A percentile compares a stretch with the other conserved stretches of the same genome.
phyloP scores from a whole-genome alignment of 2,329 filamentous ascomycete species.

The Aurifilum marmelostoma region DNA sequence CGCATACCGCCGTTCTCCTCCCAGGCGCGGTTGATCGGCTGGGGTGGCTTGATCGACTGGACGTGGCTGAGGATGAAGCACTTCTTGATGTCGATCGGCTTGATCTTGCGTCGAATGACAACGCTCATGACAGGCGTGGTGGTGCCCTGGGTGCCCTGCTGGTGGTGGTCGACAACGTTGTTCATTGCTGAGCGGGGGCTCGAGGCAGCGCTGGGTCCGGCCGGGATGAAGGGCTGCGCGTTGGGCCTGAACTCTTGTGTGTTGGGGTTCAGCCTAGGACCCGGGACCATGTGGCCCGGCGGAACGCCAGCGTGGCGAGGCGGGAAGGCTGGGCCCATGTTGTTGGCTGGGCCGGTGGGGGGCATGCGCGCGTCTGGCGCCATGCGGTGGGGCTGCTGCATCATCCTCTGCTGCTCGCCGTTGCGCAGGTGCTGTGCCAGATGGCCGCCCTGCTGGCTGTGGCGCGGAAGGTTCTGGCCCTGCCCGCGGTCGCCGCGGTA shows the following conservation, averaged over 20 bases:
- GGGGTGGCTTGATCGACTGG: slow-evolving; percentile 56
- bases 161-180: slow-evolving; percentile 39
- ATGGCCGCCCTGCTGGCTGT: slow-evolving; percentile 47
- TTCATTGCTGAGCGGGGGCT: slow-evolving; percentile 70
- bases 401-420: slow-evolving; percentile 56
- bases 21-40: slow-evolving; percentile 59
- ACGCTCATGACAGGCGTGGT: slow-evolving; percentile 46
- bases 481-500: slow-evolving; percentile 51
- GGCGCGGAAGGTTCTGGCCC: slow-evolving; percentile 38
- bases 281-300: slow-evolving; percentile 49
- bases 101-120: slow-evolving; percentile 71
- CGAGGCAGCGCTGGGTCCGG: slow-evolving; percentile 66
- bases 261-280: slow-evolving; percentile 64
- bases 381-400: slow-evolving; percentile 46
- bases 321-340: slow-evolving; percentile 55
- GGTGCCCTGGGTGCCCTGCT: slow-evolving; percentile 31
- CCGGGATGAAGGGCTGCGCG: slow-evolving; percentile 80
- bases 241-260: slow-evolving; percentile 80
- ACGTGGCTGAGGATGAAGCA: slow-evolving; percentile 58
- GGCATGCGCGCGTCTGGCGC: slow-evolving; percentile 71
- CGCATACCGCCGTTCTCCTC: slow-evolving; percentile 80
- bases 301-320: slow-evolving; percentile 56
- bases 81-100: slow-evolving; percentile 72
- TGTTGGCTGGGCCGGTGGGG: slow-evolving; percentile 72
- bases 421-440: slow-evolving; percentile 47